phyloP scores from a whole-genome alignment of 108 stramenopile genomes.

The Schizochytrium sp. region DNA sequence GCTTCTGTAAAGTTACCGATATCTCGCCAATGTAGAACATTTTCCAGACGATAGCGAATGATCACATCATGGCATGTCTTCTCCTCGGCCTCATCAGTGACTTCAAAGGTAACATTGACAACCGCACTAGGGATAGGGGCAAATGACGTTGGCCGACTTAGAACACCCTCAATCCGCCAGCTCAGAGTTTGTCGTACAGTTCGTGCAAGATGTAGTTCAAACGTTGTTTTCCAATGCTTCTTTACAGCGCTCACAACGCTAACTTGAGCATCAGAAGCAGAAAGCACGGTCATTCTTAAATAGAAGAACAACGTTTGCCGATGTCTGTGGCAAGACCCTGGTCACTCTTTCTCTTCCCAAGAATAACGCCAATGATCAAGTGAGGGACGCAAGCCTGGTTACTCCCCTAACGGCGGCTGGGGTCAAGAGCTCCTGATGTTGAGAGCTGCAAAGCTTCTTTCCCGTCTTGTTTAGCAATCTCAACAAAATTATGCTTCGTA shows the following conservation, averaged over 20 bases:
- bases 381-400: too few species aligned
- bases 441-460: too few species aligned
- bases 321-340: not conserved
- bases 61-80: not conserved
- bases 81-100: not conserved
- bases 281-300: conserved; percentile 22
- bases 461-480: too few species aligned
- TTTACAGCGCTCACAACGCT: not conserved
- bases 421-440: too few species aligned
- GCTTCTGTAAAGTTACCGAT: conserved; percentile 6
- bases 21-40: not conserved
- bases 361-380: too few species aligned
- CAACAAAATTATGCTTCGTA: too few species aligned
- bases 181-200: not conserved
- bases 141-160: conserved; percentile 7
- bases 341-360: not conserved
- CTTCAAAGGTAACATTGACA: not conserved
- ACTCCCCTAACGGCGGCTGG: too few species aligned
- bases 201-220: not conserved
- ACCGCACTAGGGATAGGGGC: conserved; percentile 35
- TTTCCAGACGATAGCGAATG: conserved; percentile 24
- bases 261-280: conserved; percentile 20
- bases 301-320: not conserved
- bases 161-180: conserved; percentile 40
- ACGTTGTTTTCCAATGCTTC: not conserved